Percentiles rank a stretch among this genome's conserved stretches.
Evolutionary conservation across 1,284 basidiomycete genomes (phyloP).

Genomic region (Ustilago vetiveriae): DNA sequence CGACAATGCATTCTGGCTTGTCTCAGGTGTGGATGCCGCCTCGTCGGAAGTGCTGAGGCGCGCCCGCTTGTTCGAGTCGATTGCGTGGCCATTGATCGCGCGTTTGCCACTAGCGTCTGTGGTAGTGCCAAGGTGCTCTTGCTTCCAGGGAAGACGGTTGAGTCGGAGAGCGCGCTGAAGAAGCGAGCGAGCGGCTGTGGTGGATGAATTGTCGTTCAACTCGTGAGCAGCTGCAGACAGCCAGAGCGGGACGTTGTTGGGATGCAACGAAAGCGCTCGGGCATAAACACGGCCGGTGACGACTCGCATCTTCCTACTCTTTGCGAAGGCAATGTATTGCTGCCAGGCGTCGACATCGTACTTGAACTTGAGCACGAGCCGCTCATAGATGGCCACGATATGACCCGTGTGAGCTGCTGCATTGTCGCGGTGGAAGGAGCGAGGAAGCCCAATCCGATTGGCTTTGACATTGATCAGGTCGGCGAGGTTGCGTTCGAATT

Average conservation of each 20-base stretch:
- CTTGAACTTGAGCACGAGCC: constrained; percentile 87
- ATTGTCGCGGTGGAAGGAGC: constrained; percentile 52
- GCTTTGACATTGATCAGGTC: constrained; percentile 49
- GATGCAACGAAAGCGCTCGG: constrained; percentile 86
- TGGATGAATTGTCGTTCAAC: constrained; percentile 78
- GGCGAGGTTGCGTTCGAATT: constrained; percentile 80
- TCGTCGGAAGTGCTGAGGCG: constrained; percentile 3
- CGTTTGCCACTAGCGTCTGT: constrained; percentile 14
- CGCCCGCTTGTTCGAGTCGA: constrained; percentile 17
- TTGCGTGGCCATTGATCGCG: not conserved
- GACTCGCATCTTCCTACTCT: constrained; percentile 80
- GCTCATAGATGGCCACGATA: constrained; percentile 89
- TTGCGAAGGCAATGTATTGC: constrained; percentile 85
- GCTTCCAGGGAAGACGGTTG: constrained; percentile 51
- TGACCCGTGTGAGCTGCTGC: constrained; percentile 70
- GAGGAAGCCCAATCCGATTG: constrained; percentile 38
- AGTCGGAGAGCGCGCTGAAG: constrained; percentile 83
- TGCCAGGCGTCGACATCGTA: constrained; percentile 86
- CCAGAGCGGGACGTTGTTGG: constrained; percentile 81
- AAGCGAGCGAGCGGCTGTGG: constrained; percentile 79
- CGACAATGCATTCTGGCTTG: constrained; percentile 1
- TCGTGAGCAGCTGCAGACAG: constrained; percentile 87
- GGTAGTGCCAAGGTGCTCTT: not conserved
- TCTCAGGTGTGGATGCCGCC: not conserved
- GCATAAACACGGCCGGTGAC: constrained; percentile 73